Evolutionary conservation across 495 filamentous ascomycete genomes (phyloP), one percentile per base, ranked within the genome.

Genomic region (Hypoxylon fuscum): DNA sequence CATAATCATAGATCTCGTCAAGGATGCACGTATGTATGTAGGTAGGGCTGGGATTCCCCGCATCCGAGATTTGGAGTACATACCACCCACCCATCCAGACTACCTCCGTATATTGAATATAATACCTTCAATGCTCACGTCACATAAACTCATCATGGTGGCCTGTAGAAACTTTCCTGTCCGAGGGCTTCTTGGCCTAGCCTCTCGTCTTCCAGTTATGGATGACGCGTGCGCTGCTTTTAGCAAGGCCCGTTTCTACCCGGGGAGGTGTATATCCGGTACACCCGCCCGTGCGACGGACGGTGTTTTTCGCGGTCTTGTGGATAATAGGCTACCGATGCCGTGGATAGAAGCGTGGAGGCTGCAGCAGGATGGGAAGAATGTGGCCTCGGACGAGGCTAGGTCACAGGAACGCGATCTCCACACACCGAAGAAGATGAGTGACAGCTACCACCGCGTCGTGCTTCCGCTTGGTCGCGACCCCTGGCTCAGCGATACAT

Each of bases 391-490:
- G 11, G 49, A 43, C 8, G 52, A 71, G 22, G 61, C 38, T 9
- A 11, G 10, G n/a, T 51, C 50, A 0, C 50, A 64, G 3, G 45
- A 68, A 41, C 61, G 67, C 31, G 72, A 76, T 55, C 45, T 73
- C n/a, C n/a, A n/a, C 9, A 61, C 64, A 1, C 77, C 77, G 6
- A 79, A 79, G 64, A 72, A 70, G 27, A 79, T 77, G 73, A 71
- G 70, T 14, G 74, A 79, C 17, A 77, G 75, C 48, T 77, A 72
- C 49, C 69, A 74, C 34, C 60, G 68, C 23, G 68, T 77, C 27
- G 75, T 79, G 20, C 64, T 79, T n/a, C 77, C 77, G 15, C 64
- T 79, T 1, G 75, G 70, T 1, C 68, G 68, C 22, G 75, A 79
- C 43, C 74, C 75, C 10, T 77, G 74, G 71, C 71, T 79, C 5